Percentiles rank a stretch among this genome's conserved stretches.
phyloP scores from a whole-genome alignment of 176 grass and related monocot genomes.

The Themeda triandra region DNA sequence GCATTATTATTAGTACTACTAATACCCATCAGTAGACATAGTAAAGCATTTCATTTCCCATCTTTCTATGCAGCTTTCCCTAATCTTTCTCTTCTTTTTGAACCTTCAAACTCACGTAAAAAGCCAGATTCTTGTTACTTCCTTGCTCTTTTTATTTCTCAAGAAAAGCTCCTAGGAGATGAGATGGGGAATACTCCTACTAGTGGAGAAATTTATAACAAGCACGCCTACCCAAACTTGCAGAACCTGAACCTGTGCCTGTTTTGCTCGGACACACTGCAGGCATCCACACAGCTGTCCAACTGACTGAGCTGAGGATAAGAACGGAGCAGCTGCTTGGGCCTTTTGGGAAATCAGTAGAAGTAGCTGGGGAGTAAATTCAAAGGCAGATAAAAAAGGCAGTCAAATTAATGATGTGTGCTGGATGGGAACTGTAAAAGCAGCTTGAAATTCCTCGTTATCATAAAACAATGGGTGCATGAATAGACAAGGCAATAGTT shows the following conservation, averaged over 20 bases:
- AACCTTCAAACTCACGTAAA: not conserved
- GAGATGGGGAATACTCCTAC: not conserved
- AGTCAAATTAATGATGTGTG: conserved; percentile 39
- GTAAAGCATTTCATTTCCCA: not conserved
- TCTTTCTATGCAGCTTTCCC: conserved; percentile 17
- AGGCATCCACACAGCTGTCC: conserved; percentile 18
- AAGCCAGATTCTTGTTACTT: not conserved
- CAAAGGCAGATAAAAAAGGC: conserved; percentile 17
- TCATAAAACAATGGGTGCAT: conserved; percentile 30
- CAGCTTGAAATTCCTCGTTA: conserved; percentile 35
- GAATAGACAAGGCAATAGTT: conserved; percentile 35
- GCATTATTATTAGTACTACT: too few relatives aligned
- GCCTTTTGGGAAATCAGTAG: conserved; percentile 9
- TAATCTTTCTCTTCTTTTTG: not conserved
- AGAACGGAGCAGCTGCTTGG: conserved; percentile 1
- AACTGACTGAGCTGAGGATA: not conserved
- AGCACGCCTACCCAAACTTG: conserved; percentile 15
- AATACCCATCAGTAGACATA: not conserved
- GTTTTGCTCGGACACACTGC: not conserved
- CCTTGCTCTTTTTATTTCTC: not conserved
- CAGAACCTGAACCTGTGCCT: not conserved
- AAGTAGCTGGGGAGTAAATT: not conserved
- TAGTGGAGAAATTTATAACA: not conserved
- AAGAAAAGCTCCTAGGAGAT: not conserved
- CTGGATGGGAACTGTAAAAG: conserved; percentile 40